Evolutionary conservation across 2,329 filamentous ascomycete species (phyloP).

Genomic region (Neofusicoccum parvum): DNA sequence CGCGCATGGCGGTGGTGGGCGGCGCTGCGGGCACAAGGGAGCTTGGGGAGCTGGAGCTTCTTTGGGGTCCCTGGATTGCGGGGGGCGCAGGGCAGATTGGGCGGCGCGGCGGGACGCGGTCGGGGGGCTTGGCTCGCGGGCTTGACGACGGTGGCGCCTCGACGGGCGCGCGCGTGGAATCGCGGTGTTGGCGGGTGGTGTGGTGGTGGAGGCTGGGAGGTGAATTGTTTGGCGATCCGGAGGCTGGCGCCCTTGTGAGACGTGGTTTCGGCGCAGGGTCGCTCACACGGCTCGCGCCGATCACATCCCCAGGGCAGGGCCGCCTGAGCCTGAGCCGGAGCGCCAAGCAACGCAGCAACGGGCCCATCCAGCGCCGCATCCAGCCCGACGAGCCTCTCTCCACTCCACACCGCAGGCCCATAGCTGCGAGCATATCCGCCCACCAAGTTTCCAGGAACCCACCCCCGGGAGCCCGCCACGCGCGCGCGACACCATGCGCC

Average conservation of each 20-base stretch:
- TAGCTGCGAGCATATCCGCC: not conserved
- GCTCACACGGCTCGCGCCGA: slow-evolving; percentile 7
- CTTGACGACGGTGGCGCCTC: not conserved
- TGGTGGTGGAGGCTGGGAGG: not conserved
- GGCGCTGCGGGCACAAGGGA: slow-evolving; percentile 11
- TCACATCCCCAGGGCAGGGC: not conserved
- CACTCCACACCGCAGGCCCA: slow-evolving; percentile 16
- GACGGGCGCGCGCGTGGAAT: not conserved
- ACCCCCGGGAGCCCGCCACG: slow-evolving; percentile 1
- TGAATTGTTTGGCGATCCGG: not conserved
- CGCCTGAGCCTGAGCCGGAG: not conserved
- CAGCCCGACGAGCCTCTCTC: slow-evolving; percentile 13
- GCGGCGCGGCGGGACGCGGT: not conserved
- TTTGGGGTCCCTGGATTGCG: not conserved
- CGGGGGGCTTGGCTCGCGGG: not conserved
- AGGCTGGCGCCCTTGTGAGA: slow-evolving; percentile 3
- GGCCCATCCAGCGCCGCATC: slow-evolving; percentile 21
- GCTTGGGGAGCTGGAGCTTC: slow-evolving; percentile 21
- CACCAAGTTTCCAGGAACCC: not conserved
- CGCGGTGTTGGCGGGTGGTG: not conserved
- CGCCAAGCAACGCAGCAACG: slow-evolving; percentile 20
- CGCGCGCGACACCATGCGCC: slow-evolving; percentile 38
- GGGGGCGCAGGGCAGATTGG: not conserved
- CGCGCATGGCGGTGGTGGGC: slow-evolving; percentile 62
- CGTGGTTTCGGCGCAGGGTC: slow-evolving; percentile 2